Base-by-base conservation (phyloP, 257 asterid species). In the Capsicum baccatum region DNA sequence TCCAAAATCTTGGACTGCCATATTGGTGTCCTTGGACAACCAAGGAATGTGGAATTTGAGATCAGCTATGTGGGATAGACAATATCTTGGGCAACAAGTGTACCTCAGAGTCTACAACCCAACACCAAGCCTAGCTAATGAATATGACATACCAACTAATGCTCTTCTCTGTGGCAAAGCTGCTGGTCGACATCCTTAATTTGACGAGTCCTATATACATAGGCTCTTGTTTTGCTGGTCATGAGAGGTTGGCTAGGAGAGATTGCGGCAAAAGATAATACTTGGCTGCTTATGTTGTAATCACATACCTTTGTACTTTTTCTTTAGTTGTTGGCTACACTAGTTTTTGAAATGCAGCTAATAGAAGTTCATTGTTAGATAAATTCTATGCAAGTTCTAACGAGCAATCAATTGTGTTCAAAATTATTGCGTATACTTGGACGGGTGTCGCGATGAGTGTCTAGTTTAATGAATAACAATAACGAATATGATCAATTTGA, bases 11-110 rank as follows among this genome's bases (percentile, higher is more conserved):
- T 97, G 99, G 99, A 92, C 98, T 9, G 85, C 95, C 0, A 95
- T 97, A 67, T 54, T 94, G 9, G 97, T 94, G 48, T 94, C 99
- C 0, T 87, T 97, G 90, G 99, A 97, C 90, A 95, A 97, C 91
- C 98, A 97, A 84, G 99, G 99, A 0, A 97, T 97, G 98, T 97
- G 99, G 98, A 95, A 97, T 76, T 55, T 97, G 92, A 93, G 98
- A 89, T 94, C 98, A 4, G 97, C 98, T 5, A 91, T 90, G 85
- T 95, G 99, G 98, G 98, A 91, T 66, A 92, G 95, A 70, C 97
- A 94, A 42, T 95, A 97, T 87, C 92, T 97, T 1, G 99, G 99
- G 73, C 98, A 97, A 74, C 98, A 97, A 6, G 88, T 94, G 19
- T 97, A 97, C 82, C 90, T 97, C 8, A 84, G 98, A 76, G 99